Conservation (phyloP, 2,329 filamentous ascomycete species). For the Exophiala alcalophila region DNA sequence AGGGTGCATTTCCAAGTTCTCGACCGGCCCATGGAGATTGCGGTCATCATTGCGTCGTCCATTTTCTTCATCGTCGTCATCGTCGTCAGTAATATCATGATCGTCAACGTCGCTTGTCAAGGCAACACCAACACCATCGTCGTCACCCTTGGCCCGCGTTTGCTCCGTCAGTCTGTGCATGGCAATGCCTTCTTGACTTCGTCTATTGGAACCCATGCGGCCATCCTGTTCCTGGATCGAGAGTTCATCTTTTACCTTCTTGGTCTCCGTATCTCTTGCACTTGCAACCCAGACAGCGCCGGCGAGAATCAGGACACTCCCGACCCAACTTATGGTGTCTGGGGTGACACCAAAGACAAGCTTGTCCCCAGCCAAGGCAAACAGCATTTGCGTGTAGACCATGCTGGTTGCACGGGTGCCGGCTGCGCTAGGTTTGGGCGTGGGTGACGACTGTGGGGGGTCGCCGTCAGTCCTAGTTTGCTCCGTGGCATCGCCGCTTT, state of each 20-base stretch:
- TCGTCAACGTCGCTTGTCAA: no score
- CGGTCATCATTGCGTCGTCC: background rate
- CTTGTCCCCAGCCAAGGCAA: conserved; percentile 63
- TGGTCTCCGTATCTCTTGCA: conserved; percentile 42
- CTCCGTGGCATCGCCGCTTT: no score
- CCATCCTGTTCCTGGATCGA: no score
- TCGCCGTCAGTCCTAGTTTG: no score
- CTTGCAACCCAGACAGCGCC: conserved; percentile 64
- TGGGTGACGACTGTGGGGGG: no score
- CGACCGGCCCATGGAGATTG: background rate
- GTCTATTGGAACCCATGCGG: no score
- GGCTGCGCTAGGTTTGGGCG: conserved; percentile 19
- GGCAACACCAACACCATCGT: no score
- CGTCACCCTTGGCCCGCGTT: conserved; percentile 3
- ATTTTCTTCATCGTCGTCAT: conserved; percentile 7
- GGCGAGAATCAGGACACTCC: conserved; percentile 62
- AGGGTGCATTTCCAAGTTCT: conserved; percentile 1
- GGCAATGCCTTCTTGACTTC: no score
- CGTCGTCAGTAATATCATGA: no score
- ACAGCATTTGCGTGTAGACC: conserved; percentile 69
- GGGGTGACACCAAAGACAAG: conserved; percentile 61
- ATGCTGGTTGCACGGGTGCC: conserved; percentile 60
- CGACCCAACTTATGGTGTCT: conserved; percentile 56
- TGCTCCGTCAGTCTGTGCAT: conserved; percentile 1
- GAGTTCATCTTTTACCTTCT: conserved; percentile 28